These are phyloP conservation scores for Chytridium lagenaria DNA, from an alignment of 371 early-diverging fungal species.

Conservation along the genomic window DNA sequence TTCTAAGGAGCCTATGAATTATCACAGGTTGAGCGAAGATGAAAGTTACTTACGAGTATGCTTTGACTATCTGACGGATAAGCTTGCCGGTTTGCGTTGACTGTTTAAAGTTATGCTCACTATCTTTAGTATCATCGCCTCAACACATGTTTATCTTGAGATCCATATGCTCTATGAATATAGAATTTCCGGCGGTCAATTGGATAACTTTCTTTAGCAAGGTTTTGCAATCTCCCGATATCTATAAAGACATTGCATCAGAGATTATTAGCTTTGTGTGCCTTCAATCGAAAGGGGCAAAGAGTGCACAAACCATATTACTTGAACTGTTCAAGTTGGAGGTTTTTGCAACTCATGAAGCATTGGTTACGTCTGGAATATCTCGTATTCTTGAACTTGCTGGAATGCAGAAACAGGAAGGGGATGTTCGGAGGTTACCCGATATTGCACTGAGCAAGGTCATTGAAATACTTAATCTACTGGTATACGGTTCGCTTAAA, in stretches of 20 bases:
- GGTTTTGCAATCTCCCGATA: neutral
- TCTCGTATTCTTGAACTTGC: neutral
- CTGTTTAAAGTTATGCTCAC: no score
- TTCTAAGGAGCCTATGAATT: neutral
- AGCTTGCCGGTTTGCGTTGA: no score
- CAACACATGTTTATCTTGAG: neutral
- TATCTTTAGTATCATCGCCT: no score
- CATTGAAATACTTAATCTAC: neutral
- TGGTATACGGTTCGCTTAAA: neutral
- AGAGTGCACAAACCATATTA: neutral
- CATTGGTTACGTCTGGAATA: neutral
- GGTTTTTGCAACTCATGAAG: neutral
- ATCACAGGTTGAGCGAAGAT: neutral
- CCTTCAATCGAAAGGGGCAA: neutral
- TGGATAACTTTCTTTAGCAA: neutral
- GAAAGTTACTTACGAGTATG: neutral
- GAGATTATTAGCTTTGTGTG: neutral
- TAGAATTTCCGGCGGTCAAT: neutral
- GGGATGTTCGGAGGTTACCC: neutral
- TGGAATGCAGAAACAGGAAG: neutral
- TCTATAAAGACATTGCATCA: no score
- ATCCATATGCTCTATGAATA: neutral
- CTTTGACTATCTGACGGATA: neutral
- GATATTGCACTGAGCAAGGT: constrained; percentile 3
- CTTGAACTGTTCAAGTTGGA: neutral